Percentiles rank a stretch among this genome's conserved stretches.
phyloP scores from a whole-genome alignment of 257 asterid genomes.

The Plectranthus barbatus region DNA sequence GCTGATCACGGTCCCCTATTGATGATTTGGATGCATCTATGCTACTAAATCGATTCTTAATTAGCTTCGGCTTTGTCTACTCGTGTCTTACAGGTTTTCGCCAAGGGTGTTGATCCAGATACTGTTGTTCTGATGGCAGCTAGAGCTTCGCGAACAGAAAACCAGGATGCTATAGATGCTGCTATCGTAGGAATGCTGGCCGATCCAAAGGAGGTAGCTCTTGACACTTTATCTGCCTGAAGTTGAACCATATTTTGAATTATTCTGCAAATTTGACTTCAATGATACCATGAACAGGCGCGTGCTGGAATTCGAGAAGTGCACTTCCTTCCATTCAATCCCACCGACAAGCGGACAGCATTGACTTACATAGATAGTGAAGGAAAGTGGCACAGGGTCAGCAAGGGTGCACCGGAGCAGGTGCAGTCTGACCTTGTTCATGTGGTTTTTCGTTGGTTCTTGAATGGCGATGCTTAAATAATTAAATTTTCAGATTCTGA shows the following conservation, averaged over 20 bases:
- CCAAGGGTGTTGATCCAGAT: conserved; percentile 81
- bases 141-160: conserved; percentile 88
- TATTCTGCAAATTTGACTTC: background rate
- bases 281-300: conserved; percentile 43
- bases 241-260: background rate
- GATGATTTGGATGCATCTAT: background rate
- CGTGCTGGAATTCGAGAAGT: conserved; percentile 89
- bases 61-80: background rate
- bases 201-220: conserved; percentile 89
- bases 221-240: background rate
- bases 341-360: conserved; percentile 91
- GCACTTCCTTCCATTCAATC: conserved; percentile 95
- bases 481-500: conserved; percentile 44
- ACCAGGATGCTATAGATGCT: conserved; percentile 91
- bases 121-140: conserved; percentile 97
- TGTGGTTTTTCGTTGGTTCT: background rate
- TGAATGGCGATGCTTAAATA: conserved; percentile 7
- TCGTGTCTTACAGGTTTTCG: conserved; percentile 47
- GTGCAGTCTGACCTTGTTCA: conserved; percentile 22
- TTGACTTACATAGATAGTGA: conserved; percentile 73
- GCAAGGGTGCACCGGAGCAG: conserved; percentile 99
- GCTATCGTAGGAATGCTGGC: conserved; percentile 96
- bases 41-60: background rate
- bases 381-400: conserved; percentile 92
- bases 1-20: background rate